Percentiles rank a stretch among this genome's conserved stretches.
Evolutionary conservation across 768 basidiomycete genomes (phyloP).

Genomic region (Mycena capillaripes): DNA sequence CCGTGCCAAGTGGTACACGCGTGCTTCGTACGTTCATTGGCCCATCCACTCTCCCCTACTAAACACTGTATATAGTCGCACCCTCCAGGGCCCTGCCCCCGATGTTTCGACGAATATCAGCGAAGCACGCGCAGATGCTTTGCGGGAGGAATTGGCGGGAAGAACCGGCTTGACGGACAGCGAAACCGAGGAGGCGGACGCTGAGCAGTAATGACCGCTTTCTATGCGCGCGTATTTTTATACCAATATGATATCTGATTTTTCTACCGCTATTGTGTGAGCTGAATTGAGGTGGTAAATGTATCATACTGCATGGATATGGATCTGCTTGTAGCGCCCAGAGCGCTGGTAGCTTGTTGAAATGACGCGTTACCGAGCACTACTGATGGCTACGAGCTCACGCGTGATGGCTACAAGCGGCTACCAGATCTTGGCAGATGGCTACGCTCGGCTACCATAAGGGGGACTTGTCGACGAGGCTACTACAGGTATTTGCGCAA

Average conservation of each 20-base stretch:
- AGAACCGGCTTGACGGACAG: conserved; percentile 7
- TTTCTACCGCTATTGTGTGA: too few relatives aligned
- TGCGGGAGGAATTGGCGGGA: neutral
- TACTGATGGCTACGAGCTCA: neutral
- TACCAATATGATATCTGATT: too few relatives aligned
- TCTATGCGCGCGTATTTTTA: neutral
- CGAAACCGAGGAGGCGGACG: neutral
- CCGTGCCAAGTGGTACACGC: neutral
- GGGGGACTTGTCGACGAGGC: conserved; percentile 5
- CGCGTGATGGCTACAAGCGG: neutral
- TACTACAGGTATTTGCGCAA: neutral
- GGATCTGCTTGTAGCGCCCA: neutral
- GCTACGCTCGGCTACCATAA: neutral
- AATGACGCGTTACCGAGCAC: neutral
- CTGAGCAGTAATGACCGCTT: neutral
- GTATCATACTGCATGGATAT: too few relatives aligned
- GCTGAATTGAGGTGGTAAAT: too few relatives aligned
- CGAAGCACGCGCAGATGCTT: neutral
- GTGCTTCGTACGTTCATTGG: neutral
- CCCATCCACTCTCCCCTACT: neutral
- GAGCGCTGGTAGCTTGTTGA: neutral
- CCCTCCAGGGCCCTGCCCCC: neutral
- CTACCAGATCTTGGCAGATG: neutral
- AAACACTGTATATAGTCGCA: neutral
- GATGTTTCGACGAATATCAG: neutral